Evolutionary conservation across 2,329 filamentous ascomycete species (phyloP), one percentile per base, ranked within the genome.

Genomic region (Didymella pomorum): DNA sequence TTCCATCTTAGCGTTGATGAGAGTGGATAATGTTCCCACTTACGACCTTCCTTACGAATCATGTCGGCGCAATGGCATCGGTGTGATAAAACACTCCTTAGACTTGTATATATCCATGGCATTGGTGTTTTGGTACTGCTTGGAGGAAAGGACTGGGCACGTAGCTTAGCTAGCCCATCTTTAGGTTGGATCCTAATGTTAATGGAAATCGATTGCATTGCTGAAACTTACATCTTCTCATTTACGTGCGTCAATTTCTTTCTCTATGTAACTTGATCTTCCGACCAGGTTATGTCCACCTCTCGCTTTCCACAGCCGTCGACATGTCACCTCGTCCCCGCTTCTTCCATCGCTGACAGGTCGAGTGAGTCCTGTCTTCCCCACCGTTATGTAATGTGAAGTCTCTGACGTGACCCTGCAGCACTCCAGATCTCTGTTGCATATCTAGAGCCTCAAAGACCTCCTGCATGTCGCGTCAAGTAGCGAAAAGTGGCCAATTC

Each of bases 21-120:
- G 16, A 54, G 46, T 54, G 56, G 51, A 33, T 53, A 61, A 54
- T 57, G 31, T 52, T 63, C 43, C 43, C 44, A 53, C 52, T 64
- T 53, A 59, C 23, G 41, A 61, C 61, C 35, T 23, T 63, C 58
- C 23, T 52, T 61, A 55, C 18, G 45, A 58, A 54, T 46, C 33
- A 58, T 58, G 56, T 54, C 45, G 45, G 56, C 50, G 60, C 56
- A 61, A 56, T 50, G 46, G 49, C 52, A 48, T 56, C 45, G 51
- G 56, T 52, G 56, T 58, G 55, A 55, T 55, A 31, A 45, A 52
- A 49, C 61, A 60, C 53, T 64, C 58, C 52, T 58, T 60, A 28
- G 50, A 60, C 18, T 29, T 61, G 52, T 57, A 64, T 43, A 61
- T 56, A 64, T 58, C 45, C 50, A 56, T 39, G 26, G 51, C 39